A percentile compares a stretch with the other conserved stretches of the same genome.
phyloP scores from a whole-genome alignment of 169 alveolate genomes.

The Cryptosporidium sp. region DNA sequence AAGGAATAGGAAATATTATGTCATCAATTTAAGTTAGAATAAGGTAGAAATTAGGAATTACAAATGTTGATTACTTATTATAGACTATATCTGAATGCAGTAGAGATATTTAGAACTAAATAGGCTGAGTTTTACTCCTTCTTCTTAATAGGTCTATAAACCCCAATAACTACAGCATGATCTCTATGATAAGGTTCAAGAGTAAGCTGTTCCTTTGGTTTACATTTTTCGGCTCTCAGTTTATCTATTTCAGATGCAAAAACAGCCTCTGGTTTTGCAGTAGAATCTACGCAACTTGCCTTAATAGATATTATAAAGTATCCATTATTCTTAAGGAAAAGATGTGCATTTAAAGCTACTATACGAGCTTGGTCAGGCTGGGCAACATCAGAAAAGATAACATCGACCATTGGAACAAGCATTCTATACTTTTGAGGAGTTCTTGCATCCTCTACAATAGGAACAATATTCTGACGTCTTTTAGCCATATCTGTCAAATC shows the following conservation, averaged over 20 bases:
- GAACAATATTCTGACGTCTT: conserved; percentile 97
- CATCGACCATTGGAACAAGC: conserved; percentile 99
- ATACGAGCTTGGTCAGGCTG: conserved; percentile 99
- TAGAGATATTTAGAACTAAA: background rate
- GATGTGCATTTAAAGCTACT: conserved; percentile 95
- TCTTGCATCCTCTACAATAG: conserved; percentile 99
- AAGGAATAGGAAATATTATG: background rate
- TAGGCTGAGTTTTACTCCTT: conserved; percentile 66
- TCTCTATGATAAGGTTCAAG: conserved; percentile 98
- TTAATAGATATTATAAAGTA: conserved; percentile 97
- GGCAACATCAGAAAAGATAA: conserved; percentile 98
- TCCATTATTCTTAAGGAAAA: conserved; percentile 97
- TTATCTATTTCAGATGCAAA: conserved; percentile 87
- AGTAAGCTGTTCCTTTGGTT: conserved; percentile 96
- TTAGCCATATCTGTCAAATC: conserved; percentile 98
- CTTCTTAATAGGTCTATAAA: conserved; percentile 91
- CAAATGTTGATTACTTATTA: background rate
- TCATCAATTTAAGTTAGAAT: background rate
- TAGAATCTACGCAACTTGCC: conserved; percentile 98
- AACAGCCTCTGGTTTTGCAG: conserved; percentile 98
- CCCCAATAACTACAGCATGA: conserved; percentile 98
- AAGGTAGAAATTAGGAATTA: background rate
- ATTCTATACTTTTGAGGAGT: conserved; percentile 97
- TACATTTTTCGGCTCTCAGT: conserved; percentile 93
- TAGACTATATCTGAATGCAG: conserved; percentile 26